Evolutionary conservation across 2,329 filamentous ascomycete genomes (phyloP).

Genomic region (Pseudocercospora ulei): DNA sequence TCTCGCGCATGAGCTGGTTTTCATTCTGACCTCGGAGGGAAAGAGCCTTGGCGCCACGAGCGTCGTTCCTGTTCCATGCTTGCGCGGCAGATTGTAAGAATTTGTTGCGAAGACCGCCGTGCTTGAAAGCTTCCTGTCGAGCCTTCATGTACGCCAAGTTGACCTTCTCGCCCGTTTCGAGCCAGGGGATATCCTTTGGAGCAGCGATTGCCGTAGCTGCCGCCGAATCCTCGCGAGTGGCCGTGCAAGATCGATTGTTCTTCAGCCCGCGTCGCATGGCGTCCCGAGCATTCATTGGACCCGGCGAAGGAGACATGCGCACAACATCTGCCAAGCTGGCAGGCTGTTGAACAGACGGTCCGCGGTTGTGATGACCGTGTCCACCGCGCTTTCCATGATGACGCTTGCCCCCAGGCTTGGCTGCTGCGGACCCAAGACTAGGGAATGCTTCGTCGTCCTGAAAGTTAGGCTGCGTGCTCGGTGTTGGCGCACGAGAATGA

Average conservation of each 20-base stretch:
- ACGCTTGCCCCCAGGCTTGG: constrained; percentile 68
- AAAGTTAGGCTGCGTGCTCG: constrained; percentile 55
- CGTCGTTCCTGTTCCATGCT: constrained; percentile 97
- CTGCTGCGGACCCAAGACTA: constrained; percentile 64
- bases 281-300: constrained; percentile 40
- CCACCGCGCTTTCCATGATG: constrained; percentile 85
- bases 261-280: constrained; percentile 48
- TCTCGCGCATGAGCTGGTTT: constrained; percentile 94
- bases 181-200: constrained; percentile 89
- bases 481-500: constrained; percentile 54
- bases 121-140: constrained; percentile 90
- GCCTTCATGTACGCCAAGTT: constrained; percentile 94
- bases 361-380: constrained; percentile 54
- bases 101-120: constrained; percentile 91
- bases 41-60: constrained; percentile 86
- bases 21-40: constrained; percentile 91
- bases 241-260: constrained; percentile 56
- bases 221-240: constrained; percentile 61
- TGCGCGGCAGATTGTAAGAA: constrained; percentile 94
- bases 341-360: constrained; percentile 61
- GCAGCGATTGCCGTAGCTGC: constrained; percentile 74
- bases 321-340: constrained; percentile 87
- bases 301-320: constrained; percentile 85
- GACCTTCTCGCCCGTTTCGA: constrained; percentile 81
- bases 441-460: constrained; percentile 96